These are phyloP conservation scores for Nemania abortiva DNA, from an alignment of 2,329 filamentous ascomycete species.

Conservation along the genomic window DNA sequence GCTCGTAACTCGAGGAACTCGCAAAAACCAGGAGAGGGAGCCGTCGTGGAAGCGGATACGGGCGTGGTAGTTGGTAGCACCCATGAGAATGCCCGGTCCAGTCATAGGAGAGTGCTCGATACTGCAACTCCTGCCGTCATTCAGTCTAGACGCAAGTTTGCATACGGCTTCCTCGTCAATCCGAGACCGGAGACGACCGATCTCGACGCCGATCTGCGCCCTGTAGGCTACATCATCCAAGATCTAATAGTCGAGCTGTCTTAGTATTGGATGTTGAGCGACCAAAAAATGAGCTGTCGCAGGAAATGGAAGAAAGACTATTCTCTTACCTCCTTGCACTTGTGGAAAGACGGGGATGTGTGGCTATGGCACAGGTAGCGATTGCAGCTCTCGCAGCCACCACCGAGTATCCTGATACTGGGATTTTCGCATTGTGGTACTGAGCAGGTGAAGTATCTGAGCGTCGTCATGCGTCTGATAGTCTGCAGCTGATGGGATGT, in stretches of 20 bases:
- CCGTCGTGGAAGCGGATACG: constrained; percentile 46
- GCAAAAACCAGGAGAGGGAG: constrained; percentile 43
- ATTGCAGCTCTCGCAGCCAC: constrained; percentile 36
- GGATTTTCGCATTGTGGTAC: constrained; percentile 32
- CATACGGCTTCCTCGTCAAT: constrained; percentile 43
- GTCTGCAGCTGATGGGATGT: constrained; percentile 4
- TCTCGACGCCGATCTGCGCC: constrained; percentile 34
- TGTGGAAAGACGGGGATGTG: constrained; percentile 34
- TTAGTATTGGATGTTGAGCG: background rate
- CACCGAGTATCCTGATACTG: constrained; percentile 28
- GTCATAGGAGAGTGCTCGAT: constrained; percentile 35
- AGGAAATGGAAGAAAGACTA: background rate
- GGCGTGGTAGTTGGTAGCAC: constrained; percentile 45
- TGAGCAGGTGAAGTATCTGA: constrained; percentile 32
- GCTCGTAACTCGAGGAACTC: constrained; percentile 44
- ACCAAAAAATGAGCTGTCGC: background rate
- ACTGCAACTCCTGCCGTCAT: constrained; percentile 33
- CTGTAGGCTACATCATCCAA: constrained; percentile 35
- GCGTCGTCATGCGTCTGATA: constrained; percentile 20
- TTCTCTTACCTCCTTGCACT: constrained; percentile 29
- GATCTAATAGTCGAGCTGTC: background rate
- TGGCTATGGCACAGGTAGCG: constrained; percentile 32
- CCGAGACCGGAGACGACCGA: constrained; percentile 33
- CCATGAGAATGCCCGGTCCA: constrained; percentile 41
- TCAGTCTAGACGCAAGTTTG: constrained; percentile 39